Conservation (phyloP, 306 rosid genomes). For the Styphnolobium japonicum region DNA sequence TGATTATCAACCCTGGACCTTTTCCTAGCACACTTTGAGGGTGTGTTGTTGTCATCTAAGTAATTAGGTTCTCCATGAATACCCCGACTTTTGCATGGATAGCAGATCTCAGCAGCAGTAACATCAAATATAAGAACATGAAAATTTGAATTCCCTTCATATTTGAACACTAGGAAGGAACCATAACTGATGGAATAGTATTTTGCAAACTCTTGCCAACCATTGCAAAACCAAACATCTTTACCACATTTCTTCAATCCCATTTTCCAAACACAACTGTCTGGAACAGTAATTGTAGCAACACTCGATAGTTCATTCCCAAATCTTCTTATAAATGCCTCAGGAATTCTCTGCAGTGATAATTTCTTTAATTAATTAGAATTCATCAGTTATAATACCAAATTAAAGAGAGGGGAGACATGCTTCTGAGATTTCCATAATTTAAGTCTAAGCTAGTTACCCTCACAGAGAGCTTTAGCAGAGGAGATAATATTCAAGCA, state of each 20-base stretch:
- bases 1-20: not conserved
- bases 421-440: too few species aligned
- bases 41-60: not conserved
- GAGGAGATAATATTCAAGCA: too few species aligned
- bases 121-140: constrained; percentile 26
- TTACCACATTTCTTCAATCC: not conserved
- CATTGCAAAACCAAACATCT: not conserved
- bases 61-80: not conserved
- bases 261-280: constrained; percentile 18
- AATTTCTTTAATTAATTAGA: not conserved
- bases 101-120: constrained; percentile 29
- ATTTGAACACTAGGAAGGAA: constrained; percentile 14
- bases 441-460: too few species aligned
- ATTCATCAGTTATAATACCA: too few species aligned
- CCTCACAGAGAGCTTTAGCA: too few species aligned
- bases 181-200: constrained; percentile 24
- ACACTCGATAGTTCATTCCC: constrained; percentile 11
- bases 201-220: constrained; percentile 20
- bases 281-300: constrained; percentile 20
- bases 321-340: constrained; percentile 27
- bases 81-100: constrained; percentile 1
- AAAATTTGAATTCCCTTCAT: constrained; percentile 23
- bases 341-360: constrained; percentile 27
- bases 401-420: not conserved
- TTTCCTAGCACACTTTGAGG: not conserved